These are phyloP conservation scores for Coniella lustricola DNA, from an alignment of 2,329 filamentous ascomycete species.

Conservation along the genomic window DNA sequence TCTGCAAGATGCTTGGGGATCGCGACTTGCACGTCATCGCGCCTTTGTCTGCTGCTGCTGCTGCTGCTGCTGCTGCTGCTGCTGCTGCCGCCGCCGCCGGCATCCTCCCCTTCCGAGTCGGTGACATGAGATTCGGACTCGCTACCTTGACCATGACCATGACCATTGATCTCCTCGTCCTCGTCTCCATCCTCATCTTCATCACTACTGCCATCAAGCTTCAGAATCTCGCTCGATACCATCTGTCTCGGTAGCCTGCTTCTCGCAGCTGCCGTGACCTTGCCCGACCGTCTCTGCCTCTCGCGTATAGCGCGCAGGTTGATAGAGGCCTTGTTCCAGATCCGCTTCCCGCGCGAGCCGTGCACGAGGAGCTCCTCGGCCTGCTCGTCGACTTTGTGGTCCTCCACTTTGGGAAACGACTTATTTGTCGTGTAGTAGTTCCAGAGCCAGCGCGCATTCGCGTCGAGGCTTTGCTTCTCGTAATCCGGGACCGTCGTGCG, in stretches of 20 bases:
- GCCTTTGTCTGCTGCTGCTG: too few relatives aligned
- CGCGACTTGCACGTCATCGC: background rate
- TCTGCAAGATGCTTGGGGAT: conserved; percentile 11
- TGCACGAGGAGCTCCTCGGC: conserved; percentile 10
- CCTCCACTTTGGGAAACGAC: background rate
- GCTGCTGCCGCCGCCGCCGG: background rate
- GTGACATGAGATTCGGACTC: too few relatives aligned
- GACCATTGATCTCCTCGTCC: background rate
- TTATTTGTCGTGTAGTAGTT: conserved; percentile 6
- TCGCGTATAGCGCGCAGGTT: conserved; percentile 9
- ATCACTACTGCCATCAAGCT: background rate
- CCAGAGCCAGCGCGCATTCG: conserved; percentile 30
- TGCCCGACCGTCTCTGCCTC: conserved; percentile 11
- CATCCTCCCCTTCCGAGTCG: background rate
- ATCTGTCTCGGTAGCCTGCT: conserved; percentile 1
- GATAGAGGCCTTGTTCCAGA: conserved; percentile 7
- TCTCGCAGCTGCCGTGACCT: background rate
- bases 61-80: too few relatives aligned
- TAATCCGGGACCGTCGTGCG: conserved; percentile 27
- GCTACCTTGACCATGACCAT: background rate
- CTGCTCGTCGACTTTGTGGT: conserved; percentile 7
- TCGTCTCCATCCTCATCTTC: too few relatives aligned
- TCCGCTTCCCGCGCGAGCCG: background rate
- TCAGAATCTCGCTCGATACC: conserved; percentile 12
- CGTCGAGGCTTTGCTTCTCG: conserved; percentile 25